Percentiles rank a stretch among this genome's conserved stretches.
Conservation (phyloP, 2,329 filamentous ascomycete species). For the Aspergillus sp. region DNA sequence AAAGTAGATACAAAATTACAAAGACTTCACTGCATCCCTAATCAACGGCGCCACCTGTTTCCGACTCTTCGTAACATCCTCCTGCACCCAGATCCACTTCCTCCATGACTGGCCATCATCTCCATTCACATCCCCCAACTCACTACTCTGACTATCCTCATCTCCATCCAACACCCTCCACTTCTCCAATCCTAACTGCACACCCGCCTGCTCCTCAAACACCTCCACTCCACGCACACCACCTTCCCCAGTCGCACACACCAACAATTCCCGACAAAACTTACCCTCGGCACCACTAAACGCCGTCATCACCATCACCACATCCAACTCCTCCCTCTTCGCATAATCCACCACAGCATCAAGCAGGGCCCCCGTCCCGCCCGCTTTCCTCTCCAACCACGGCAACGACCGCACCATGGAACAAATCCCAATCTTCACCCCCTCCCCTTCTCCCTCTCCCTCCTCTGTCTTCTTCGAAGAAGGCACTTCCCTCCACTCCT, state of each 20-base stretch:
- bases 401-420: slow-evolving; percentile 59
- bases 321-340: slow-evolving; percentile 46
- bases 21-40: slow-evolving; percentile 46
- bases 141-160: slow-evolving; percentile 9
- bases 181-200: slow-evolving; percentile 45
- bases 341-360: slow-evolving; percentile 50
- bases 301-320: slow-evolving; percentile 64
- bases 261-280: slow-evolving; percentile 57
- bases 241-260: slow-evolving; percentile 34
- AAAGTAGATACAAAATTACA: slow-evolving; percentile 8
- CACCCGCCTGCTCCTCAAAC: slow-evolving; percentile 45
- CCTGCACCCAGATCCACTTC: slow-evolving; percentile 58
- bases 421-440: slow-evolving; percentile 57
- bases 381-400: slow-evolving; percentile 56
- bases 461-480: not conserved
- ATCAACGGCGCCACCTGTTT: slow-evolving; percentile 65
- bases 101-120: slow-evolving; percentile 28
- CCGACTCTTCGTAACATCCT: slow-evolving; percentile 58
- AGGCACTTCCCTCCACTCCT: slow-evolving; percentile 56
- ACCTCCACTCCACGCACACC: slow-evolving; percentile 47
- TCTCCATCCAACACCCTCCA: slow-evolving; percentile 34
- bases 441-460: no score
- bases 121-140: slow-evolving; percentile 18
- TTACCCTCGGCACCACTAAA: slow-evolving; percentile 41
- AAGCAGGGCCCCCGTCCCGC: slow-evolving; percentile 37